Conservation (phyloP, 805 yeast species). For the Candida fluviatilis region DNA sequence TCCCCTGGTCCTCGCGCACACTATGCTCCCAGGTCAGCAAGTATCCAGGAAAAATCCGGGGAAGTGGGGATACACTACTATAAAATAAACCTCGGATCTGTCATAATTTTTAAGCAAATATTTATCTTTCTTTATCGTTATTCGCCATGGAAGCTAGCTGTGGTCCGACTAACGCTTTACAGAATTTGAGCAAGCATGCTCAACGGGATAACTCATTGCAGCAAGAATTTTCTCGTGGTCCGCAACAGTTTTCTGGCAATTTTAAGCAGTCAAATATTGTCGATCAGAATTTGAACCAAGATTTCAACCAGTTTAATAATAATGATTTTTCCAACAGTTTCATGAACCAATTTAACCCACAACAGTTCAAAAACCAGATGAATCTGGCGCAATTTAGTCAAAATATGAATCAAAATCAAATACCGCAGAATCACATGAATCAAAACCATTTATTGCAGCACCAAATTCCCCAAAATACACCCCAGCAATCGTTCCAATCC, state of each 20-base stretch:
- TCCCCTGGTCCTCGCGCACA: too few relatives aligned
- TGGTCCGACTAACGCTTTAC: slow-evolving; percentile 43
- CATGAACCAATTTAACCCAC: slow-evolving; percentile 10
- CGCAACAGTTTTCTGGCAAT: slow-evolving; percentile 7
- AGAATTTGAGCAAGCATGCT: slow-evolving; percentile 37
- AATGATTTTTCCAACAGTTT: slow-evolving; percentile 14
- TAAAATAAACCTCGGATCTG: too few relatives aligned
- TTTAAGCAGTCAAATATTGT: slow-evolving; percentile 16
- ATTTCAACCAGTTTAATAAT: slow-evolving; percentile 30
- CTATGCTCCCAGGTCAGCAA: too few relatives aligned
- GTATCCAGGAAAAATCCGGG: slow-evolving; percentile 1
- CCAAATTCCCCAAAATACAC: slow-evolving; percentile 8
- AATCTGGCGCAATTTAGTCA: background rate
- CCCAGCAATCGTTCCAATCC: slow-evolving; percentile 5
- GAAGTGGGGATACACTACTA: background rate
- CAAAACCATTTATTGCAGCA: slow-evolving; percentile 7
- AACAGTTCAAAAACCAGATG: slow-evolving; percentile 5
- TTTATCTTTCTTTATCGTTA: background rate
- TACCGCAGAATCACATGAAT: slow-evolving; percentile 4
- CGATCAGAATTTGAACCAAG: slow-evolving; percentile 35
- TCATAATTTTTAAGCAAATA: too few relatives aligned
- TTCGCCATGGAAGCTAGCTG: slow-evolving; percentile 36
- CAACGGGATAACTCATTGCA: slow-evolving; percentile 39
- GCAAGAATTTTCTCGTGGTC: slow-evolving; percentile 20
- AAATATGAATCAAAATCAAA: background rate